These are phyloP conservation scores for Phytophthora europaea DNA, from an alignment of 352 stramenopile species.

Conservation along the genomic window DNA sequence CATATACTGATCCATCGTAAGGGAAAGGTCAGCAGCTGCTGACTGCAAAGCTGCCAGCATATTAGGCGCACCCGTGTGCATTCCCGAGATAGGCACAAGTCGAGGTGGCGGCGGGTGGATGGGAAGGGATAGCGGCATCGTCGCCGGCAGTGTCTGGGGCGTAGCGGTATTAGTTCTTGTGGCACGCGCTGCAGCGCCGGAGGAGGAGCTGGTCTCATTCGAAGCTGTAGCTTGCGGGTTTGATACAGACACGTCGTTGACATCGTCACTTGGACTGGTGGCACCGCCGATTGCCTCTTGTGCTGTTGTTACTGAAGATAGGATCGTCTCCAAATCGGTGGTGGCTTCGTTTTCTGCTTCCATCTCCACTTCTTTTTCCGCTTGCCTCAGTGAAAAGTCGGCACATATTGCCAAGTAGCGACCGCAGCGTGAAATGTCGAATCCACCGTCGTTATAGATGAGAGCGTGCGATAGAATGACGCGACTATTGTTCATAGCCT, in stretches of 20 bases:
- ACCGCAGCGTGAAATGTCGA: slow-evolving; percentile 97
- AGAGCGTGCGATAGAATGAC: slow-evolving; percentile 93
- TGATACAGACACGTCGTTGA: slow-evolving; percentile 67
- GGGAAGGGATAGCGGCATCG: slow-evolving; percentile 46
- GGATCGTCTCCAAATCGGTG: slow-evolving; percentile 80
- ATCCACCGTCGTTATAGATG: slow-evolving; percentile 98
- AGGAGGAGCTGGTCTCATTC: slow-evolving; percentile 53
- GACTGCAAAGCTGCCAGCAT: slow-evolving; percentile 75
- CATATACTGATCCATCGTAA: slow-evolving; percentile 87
- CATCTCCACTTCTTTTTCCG: slow-evolving; percentile 88
- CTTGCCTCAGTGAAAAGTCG: slow-evolving; percentile 93
- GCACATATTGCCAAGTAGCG: slow-evolving; percentile 96
- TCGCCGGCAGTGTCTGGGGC: slow-evolving; percentile 18
- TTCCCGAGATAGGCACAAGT: slow-evolving; percentile 48
- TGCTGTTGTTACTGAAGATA: slow-evolving; percentile 62
- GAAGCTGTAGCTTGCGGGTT: slow-evolving; percentile 45
- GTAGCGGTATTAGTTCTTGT: slow-evolving; percentile 9
- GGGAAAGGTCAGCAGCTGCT: slow-evolving; percentile 62
- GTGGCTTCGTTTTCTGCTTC: slow-evolving; percentile 78
- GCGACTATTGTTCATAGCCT: slow-evolving; percentile 88
- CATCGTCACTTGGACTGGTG: slow-evolving; percentile 66
- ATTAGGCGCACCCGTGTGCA: slow-evolving; percentile 50
- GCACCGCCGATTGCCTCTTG: slow-evolving; percentile 68
- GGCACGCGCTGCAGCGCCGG: slow-evolving; percentile 18
- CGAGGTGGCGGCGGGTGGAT: slow-evolving; percentile 47